Evolutionary conservation across 2,329 filamentous ascomycete genomes (phyloP).

Genomic region (Aureobasidium sp.): DNA sequence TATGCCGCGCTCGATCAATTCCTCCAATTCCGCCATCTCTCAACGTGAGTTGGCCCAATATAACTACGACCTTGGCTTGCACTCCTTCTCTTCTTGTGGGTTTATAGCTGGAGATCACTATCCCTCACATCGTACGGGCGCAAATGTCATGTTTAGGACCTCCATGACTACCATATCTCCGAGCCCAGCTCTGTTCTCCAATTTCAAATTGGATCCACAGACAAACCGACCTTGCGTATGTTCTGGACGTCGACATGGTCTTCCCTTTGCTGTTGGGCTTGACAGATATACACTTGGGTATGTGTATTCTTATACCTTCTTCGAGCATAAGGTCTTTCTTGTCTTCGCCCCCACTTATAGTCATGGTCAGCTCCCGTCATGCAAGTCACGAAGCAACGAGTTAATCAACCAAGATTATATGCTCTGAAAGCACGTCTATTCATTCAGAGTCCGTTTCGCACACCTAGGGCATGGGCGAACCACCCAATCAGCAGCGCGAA

Average conservation of each 20-base stretch:
- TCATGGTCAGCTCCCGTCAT: background rate
- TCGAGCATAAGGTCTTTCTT: background rate
- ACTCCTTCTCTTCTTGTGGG: background rate
- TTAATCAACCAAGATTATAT: background rate
- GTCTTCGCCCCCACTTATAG: background rate
- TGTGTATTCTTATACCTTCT: background rate
- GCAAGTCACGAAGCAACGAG: background rate
- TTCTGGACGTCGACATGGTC: background rate
- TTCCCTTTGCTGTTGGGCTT: background rate
- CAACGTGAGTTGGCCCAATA: background rate
- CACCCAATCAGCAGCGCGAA: too few species aligned
- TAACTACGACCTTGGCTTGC: background rate
- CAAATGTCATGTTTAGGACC: background rate
- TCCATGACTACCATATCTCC: background rate
- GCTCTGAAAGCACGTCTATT: background rate
- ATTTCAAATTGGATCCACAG: background rate
- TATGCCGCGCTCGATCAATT: background rate
- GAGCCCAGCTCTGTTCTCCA: background rate
- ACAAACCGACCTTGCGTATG: background rate
- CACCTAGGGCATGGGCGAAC: background rate
- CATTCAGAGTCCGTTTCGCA: too few species aligned
- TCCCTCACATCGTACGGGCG: background rate
- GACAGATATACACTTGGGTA: background rate
- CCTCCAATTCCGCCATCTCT: background rate
- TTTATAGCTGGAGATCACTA: background rate